phyloP scores from a whole-genome alignment of 192 early-diverging fungal species.

The Mortierella claussenii region DNA sequence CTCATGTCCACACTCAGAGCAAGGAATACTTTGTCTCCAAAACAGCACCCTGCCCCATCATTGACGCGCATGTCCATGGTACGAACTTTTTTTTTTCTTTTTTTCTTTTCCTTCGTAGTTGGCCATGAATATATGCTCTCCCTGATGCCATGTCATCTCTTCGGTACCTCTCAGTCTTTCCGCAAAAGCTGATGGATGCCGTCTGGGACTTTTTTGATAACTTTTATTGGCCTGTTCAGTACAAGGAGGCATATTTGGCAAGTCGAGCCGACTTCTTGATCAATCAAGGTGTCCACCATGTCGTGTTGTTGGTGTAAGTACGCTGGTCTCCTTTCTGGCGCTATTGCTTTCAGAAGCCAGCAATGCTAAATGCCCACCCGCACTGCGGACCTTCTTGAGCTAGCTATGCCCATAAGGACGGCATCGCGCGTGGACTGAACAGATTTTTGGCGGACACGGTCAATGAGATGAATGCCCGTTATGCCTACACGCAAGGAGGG shows the following conservation, averaged over 20 bases:
- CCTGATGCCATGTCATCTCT: no score
- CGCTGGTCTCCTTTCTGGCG: background rate
- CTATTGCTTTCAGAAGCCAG: background rate
- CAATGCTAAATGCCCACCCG: no score
- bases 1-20: background rate
- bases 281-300: conserved; percentile 46
- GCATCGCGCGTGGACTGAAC: conserved; percentile 54
- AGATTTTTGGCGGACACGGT: conserved; percentile 39
- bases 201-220: conserved; percentile 54
- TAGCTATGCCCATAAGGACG: conserved; percentile 58
- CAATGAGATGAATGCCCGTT: conserved; percentile 43
- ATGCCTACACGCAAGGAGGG: background rate
- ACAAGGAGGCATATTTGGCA: conserved; percentile 41
- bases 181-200: conserved; percentile 52
- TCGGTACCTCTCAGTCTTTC: conserved; percentile 53
- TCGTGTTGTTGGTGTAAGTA: conserved; percentile 48
- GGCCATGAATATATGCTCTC: no score
- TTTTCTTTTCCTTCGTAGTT: background rate
- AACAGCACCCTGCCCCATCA: conserved; percentile 42
- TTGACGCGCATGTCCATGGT: conserved; percentile 57
- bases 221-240: conserved; percentile 54
- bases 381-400: no score
- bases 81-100: background rate
- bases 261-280: conserved; percentile 49
- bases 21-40: conserved; percentile 23